These are phyloP conservation scores for Phytophthora citrophthora DNA, from an alignment of 352 stramenopile genomes.

Conservation along the genomic window DNA sequence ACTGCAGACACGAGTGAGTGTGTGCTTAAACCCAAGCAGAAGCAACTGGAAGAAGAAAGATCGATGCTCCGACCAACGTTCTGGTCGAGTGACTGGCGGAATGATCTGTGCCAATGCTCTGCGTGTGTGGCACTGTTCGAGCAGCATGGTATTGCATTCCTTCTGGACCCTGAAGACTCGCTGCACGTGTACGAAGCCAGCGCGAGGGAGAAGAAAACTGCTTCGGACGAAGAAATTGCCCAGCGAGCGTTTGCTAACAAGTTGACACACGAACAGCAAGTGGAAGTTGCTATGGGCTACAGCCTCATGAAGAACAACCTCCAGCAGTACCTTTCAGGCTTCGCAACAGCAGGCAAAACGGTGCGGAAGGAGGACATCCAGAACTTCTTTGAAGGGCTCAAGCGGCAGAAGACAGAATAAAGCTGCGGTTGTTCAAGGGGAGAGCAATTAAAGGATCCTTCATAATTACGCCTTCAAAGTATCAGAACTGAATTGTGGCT, in stretches of 20 bases:
- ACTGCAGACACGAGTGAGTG: conserved; percentile 22
- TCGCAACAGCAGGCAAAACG: conserved; percentile 65
- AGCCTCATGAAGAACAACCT: conserved; percentile 77
- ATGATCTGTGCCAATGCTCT: conserved; percentile 57
- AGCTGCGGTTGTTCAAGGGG: background rate
- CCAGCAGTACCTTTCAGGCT: conserved; percentile 66
- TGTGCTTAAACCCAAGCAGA: conserved; percentile 45
- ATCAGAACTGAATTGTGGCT: conserved; percentile 1
- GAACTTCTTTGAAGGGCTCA: conserved; percentile 72
- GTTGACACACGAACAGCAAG: conserved; percentile 72
- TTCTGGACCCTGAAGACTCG: conserved; percentile 67
- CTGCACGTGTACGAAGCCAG: conserved; percentile 71
- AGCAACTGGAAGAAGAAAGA: conserved; percentile 26
- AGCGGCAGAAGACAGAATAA: conserved; percentile 61
- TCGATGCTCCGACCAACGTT: conserved; percentile 54
- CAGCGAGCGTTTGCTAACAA: conserved; percentile 59
- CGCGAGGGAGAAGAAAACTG: conserved; percentile 43
- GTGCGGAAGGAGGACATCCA: conserved; percentile 78
- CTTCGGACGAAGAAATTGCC: conserved; percentile 48
- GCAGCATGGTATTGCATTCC: conserved; percentile 57
- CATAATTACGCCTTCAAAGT: conserved; percentile 7
- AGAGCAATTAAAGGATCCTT: conserved; percentile 4
- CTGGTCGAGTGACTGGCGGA: conserved; percentile 70
- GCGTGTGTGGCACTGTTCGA: conserved; percentile 60
- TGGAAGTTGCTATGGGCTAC: conserved; percentile 79